phyloP scores from a whole-genome alignment of 2,329 filamentous ascomycete genomes.

The Gaeumannomyces tritici region DNA sequence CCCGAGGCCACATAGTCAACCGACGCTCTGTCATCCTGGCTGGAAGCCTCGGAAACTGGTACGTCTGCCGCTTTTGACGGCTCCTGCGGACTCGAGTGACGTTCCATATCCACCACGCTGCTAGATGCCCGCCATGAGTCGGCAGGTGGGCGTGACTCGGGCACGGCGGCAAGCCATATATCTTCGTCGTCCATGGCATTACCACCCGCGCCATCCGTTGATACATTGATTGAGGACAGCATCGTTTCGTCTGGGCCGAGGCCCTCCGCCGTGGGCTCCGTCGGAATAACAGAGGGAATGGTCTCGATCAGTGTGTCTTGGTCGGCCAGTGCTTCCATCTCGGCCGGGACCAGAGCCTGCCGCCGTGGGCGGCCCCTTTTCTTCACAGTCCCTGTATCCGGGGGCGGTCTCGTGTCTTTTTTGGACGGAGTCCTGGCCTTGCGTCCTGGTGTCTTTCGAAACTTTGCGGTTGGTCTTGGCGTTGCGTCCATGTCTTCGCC shows the following conservation, averaged over 20 bases:
- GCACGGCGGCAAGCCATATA: constrained; percentile 11
- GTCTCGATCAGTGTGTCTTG: constrained; percentile 8
- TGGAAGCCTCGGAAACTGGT: neutral
- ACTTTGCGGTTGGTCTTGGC: constrained; percentile 10
- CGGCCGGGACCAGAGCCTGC: constrained; percentile 12
- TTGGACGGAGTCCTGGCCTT: neutral
- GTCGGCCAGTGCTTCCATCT: constrained; percentile 16
- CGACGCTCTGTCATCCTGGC: neutral
- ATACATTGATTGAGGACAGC: neutral
- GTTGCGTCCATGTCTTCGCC: constrained; percentile 20
- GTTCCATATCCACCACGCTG: neutral
- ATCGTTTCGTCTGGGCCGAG: constrained; percentile 5
- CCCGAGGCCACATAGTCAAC: constrained; percentile 4
- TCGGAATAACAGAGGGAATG: neutral
- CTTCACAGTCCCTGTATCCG: constrained; percentile 12
- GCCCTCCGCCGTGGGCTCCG: neutral
- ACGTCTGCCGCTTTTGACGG: neutral
- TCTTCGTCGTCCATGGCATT: constrained; percentile 9
- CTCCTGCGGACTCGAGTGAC: neutral
- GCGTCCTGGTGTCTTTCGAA: constrained; percentile 11
- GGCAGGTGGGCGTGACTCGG: constrained; percentile 5
- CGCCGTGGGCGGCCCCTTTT: constrained; percentile 22
- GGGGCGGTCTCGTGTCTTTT: constrained; percentile 16
- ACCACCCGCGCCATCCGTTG: neutral
- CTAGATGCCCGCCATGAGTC: neutral